Base-by-base conservation (phyloP, 495 filamentous ascomycete species). In the Tuber magnatum region DNA sequence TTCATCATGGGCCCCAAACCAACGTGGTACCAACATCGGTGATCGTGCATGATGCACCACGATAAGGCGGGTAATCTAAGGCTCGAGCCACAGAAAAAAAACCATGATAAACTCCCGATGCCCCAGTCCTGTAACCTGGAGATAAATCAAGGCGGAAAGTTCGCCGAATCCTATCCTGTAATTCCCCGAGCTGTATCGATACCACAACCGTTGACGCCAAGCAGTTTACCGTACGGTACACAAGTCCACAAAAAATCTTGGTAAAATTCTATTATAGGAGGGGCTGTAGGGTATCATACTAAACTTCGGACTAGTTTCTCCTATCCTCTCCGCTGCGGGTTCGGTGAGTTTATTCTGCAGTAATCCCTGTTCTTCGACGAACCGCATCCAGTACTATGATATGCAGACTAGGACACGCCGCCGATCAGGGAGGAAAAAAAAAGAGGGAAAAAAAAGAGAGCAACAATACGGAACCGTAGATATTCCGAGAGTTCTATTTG, bases 331-430 rank as follows among this genome's bases (percentile, higher is more conserved):
- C 35, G 28, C 56, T 65, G 56, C 56, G 56, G 18, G 56, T 32
- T 65, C 56, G 56, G 56, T 65, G 56, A 65, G 56, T 65, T 65
- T 65, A 65, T 35, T 65, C 56, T 65, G 56, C 56, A 65, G 28
- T 65, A 35, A 65, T 35, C 56, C 56, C 56, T 65, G 56, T 10
- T 61, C 51, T 28, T 35, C 14, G 56, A 35, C 28, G 28, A 65
- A 20, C 56, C 28, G 14, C 56, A 65, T 7, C 28, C 32, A 28
- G 56, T 65, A 65, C 8, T 35, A 32, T 32, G 56, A 61, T 32
- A 35, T 65, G 56, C 56, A 35, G 14, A 65, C 56, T 51, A 3
- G 28, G 32, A 65, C 56, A 3, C 28, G 14, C 28, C 56, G 56
- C 28, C 28, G 32, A 28, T 28, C 56, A 18, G n/a, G 0, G 56